These are phyloP conservation scores for Coffea eugenioides DNA, from an alignment of 257 asterid genomes.

Conservation along the genomic window DNA sequence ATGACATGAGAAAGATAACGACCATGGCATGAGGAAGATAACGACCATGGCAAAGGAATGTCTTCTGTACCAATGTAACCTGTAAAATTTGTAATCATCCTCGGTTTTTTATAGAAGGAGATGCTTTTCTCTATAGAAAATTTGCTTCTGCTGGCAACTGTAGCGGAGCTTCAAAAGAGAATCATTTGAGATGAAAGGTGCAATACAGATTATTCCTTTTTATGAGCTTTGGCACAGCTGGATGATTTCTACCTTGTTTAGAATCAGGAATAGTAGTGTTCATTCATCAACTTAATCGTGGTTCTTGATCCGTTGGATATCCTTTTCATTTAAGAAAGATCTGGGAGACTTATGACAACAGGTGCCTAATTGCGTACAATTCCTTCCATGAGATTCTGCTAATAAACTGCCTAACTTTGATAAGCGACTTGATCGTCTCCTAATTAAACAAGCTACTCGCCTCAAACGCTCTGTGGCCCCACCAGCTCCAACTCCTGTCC, in stretches of 20 bases:
- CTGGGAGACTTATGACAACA: background rate
- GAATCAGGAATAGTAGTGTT: background rate
- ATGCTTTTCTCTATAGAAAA: constrained; percentile 16
- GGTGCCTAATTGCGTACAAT: background rate
- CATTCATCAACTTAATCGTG: background rate
- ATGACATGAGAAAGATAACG: constrained; percentile 17
- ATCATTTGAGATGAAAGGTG: background rate
- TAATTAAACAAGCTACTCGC: background rate
- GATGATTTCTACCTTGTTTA: background rate
- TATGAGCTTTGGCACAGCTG: background rate
- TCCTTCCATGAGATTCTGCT: background rate
- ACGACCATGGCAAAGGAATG: constrained; percentile 20
- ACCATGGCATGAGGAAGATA: constrained; percentile 16
- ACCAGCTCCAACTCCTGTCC: background rate
- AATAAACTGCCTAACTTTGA: background rate
- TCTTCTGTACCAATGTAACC: constrained; percentile 34
- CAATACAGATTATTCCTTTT: background rate
- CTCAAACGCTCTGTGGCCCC: background rate
- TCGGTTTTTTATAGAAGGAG: constrained; percentile 44
- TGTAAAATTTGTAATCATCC: constrained; percentile 40
- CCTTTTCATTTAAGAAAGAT: background rate
- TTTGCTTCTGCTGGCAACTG: background rate
- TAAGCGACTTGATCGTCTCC: background rate
- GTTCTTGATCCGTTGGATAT: background rate
- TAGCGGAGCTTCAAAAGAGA: background rate